phyloP scores from a whole-genome alignment of 495 filamentous ascomycete species.

The Tuber magnatum region DNA sequence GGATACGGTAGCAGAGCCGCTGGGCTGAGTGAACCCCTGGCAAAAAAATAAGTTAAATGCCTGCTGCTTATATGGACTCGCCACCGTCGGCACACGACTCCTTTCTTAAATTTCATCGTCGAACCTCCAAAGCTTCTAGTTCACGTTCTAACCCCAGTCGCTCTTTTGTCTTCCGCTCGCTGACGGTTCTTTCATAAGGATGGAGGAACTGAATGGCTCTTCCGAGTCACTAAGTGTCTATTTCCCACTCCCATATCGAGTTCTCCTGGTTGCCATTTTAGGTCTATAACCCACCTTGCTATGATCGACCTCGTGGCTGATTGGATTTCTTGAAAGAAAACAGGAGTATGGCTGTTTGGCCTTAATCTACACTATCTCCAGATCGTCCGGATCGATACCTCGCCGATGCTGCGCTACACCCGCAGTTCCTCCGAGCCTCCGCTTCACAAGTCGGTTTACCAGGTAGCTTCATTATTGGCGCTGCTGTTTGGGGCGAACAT shows the following conservation, averaged over 20 bases:
- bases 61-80: neutral
- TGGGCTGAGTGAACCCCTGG: slow-evolving; percentile 22
- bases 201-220: slow-evolving; percentile 14
- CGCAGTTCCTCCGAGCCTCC: slow-evolving; percentile 51
- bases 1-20: slow-evolving; percentile 10
- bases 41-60: slow-evolving; percentile 3
- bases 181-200: slow-evolving; percentile 16
- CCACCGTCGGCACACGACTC: slow-evolving; percentile 14
- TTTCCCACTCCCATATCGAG: slow-evolving; percentile 39
- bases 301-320: neutral
- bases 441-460: slow-evolving; percentile 75
- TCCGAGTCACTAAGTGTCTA: slow-evolving; percentile 33
- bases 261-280: slow-evolving; percentile 35
- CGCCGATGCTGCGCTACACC: slow-evolving; percentile 37
- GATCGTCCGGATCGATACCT: slow-evolving; percentile 35
- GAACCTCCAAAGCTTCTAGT: neutral
- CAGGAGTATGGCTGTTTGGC: slow-evolving; percentile 41
- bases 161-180: slow-evolving; percentile 13
- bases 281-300: slow-evolving; percentile 17
- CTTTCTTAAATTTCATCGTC: neutral
- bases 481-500: slow-evolving; percentile 62
- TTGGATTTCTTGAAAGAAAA: neutral
- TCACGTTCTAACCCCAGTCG: slow-evolving; percentile 8
- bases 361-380: slow-evolving; percentile 41
- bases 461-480: slow-evolving; percentile 67